Conservation (phyloP, 495 filamentous ascomycete species). For the Elasticomyces elasticus region DNA sequence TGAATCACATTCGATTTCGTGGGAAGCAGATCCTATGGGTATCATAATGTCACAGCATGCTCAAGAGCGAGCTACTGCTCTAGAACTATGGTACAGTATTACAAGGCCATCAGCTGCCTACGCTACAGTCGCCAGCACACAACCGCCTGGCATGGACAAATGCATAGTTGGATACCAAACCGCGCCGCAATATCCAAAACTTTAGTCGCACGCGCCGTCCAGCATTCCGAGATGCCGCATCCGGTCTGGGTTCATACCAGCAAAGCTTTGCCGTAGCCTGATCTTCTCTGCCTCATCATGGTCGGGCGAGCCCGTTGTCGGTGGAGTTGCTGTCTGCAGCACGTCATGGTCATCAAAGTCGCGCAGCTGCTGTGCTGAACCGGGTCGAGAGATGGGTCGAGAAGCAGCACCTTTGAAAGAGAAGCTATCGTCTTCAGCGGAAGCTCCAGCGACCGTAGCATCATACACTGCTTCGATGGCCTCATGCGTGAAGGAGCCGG, state of each 20-base stretch:
- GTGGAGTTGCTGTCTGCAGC: conserved; percentile 32
- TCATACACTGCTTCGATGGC: conserved; percentile 9
- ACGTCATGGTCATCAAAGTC: conserved; percentile 10
- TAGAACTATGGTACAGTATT: conserved; percentile 8
- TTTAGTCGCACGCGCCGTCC: conserved; percentile 3
- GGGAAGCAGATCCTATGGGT: not conserved
- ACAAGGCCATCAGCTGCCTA: not conserved
- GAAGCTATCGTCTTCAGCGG: not conserved
- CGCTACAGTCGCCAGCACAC: not conserved
- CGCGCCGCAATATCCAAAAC: not conserved
- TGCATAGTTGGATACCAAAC: not conserved
- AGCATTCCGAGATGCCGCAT: conserved; percentile 21
- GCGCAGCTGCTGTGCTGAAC: not conserved
- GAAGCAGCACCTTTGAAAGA: conserved; percentile 9
- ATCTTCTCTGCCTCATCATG: conserved; percentile 13
- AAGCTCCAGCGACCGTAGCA: not conserved
- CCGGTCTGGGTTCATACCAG: conserved; percentile 24
- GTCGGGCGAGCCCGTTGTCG: conserved; percentile 26
- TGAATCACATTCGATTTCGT: conserved; percentile 1
- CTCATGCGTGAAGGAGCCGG: conserved; percentile 14
- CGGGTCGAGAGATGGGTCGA: not conserved
- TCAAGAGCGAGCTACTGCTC: not conserved
- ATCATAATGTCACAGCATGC: not conserved
- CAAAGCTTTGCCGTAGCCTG: conserved; percentile 11
- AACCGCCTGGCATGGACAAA: not conserved